These are phyloP conservation scores for Geotrichum histeridarum DNA, from an alignment of 1,139 yeast species.

Conservation along the genomic window DNA sequence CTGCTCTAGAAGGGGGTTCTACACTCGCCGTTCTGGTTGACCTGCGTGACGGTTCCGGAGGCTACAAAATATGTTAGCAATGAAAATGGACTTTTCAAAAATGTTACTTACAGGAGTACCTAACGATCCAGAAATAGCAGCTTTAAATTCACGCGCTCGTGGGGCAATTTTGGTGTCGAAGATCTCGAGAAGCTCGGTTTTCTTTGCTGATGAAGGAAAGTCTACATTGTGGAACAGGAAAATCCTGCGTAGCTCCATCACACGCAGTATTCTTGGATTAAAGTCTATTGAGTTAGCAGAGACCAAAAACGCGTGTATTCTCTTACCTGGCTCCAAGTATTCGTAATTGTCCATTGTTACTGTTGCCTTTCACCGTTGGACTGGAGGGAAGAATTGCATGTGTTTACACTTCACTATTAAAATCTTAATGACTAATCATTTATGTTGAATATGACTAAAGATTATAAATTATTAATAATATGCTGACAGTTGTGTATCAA, in stretches of 20 bases:
- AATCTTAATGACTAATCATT: too few relatives aligned
- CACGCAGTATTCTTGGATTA: conserved; percentile 56
- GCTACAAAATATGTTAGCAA: neutral
- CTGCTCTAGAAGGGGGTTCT: neutral
- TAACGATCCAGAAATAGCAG: neutral
- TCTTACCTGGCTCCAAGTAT: conserved; percentile 12
- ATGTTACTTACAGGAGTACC: neutral
- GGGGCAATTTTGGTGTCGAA: conserved; percentile 49
- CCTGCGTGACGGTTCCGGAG: neutral
- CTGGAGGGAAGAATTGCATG: too few relatives aligned
- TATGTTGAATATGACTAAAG: too few relatives aligned
- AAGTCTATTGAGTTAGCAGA: conserved; percentile 42
- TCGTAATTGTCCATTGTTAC: conserved; percentile 16
- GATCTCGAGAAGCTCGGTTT: conserved; percentile 51
- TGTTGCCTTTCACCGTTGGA: too few relatives aligned
- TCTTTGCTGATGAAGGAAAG: conserved; percentile 58
- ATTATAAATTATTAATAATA: too few relatives aligned
- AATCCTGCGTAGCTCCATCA: conserved; percentile 60
- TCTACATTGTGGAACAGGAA: conserved; percentile 53
- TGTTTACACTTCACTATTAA: too few relatives aligned
- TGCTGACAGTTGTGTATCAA: too few relatives aligned
- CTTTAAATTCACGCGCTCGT: conserved; percentile 10
- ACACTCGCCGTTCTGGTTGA: neutral
- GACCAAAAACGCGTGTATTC: neutral
- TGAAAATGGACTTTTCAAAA: neutral